Percentiles rank a stretch among this genome's conserved stretches.
Evolutionary conservation across 208 protist genomes (phyloP).

Genomic region (Trypanosoma lewisi): DNA sequence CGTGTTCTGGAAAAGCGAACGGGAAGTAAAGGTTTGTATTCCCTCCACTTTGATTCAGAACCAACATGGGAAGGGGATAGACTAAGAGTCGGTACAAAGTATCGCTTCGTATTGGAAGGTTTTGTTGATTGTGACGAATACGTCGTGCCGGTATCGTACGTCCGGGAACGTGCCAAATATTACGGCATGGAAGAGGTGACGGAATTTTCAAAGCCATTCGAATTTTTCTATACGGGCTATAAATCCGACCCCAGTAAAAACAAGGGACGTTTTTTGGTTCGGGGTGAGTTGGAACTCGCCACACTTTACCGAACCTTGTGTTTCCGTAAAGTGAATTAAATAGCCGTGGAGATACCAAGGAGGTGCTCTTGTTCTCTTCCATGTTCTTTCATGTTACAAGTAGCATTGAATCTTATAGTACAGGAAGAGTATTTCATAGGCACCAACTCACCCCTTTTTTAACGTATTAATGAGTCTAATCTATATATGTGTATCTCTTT

Average conservation of each 20-base stretch:
- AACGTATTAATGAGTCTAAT: not conserved
- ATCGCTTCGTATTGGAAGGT: conserved; percentile 78
- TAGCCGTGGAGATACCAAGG: not conserved
- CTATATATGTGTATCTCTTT: not conserved
- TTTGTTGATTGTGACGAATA: conserved; percentile 89
- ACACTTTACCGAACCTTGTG: conserved; percentile 67
- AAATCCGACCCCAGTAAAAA: conserved; percentile 38
- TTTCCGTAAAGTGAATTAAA: conserved; percentile 38
- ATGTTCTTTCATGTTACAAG: not conserved
- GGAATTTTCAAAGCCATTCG: conserved; percentile 27
- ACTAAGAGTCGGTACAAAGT: conserved; percentile 55
- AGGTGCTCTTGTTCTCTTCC: not conserved
- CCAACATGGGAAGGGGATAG: conserved; percentile 23
- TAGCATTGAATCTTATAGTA: not conserved
- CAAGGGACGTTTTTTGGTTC: conserved; percentile 55
- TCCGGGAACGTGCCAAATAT: conserved; percentile 30
- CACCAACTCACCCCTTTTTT: not conserved
- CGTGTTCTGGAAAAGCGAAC: conserved; percentile 34
- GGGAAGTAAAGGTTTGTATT: conserved; percentile 21
- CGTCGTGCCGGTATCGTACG: conserved; percentile 50
- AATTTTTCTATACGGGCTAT: conserved; percentile 33
- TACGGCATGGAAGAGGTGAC: conserved; percentile 23
- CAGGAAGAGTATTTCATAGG: not conserved
- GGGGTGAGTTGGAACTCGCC: conserved; percentile 53
- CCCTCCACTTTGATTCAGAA: conserved; percentile 21